phyloP scores from a whole-genome alignment of 805 yeast genomes.

The Tetrapisispora phaffii region DNA sequence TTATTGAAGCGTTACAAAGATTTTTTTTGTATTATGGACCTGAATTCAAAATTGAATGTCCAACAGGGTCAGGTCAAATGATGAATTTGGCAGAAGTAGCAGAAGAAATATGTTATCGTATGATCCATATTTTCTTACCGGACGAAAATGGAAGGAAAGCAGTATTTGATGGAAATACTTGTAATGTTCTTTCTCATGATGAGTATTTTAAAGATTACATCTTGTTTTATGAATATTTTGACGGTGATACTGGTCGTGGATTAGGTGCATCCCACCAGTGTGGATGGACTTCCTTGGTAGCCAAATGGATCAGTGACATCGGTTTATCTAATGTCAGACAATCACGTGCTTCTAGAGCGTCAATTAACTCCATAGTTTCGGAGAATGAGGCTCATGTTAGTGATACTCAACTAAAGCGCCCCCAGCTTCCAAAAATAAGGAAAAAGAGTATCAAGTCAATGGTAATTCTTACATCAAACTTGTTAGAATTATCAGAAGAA shows the following conservation, averaged over 20 bases:
- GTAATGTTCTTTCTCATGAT: slow-evolving; percentile 44
- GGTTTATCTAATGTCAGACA: slow-evolving; percentile 44
- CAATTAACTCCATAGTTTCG: slow-evolving; percentile 5
- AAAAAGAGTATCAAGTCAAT: slow-evolving; percentile 70
- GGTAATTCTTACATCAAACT: slow-evolving; percentile 54
- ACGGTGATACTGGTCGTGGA: slow-evolving; percentile 91
- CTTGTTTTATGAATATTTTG: slow-evolving; percentile 80
- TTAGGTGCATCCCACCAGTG: slow-evolving; percentile 89
- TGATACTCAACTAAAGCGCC: background rate
- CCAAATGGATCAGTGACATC: slow-evolving; percentile 83
- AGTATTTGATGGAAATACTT: background rate
- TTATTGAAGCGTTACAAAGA: slow-evolving; percentile 80
- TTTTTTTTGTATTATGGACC: slow-evolving; percentile 85
- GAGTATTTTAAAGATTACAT: slow-evolving; percentile 64
- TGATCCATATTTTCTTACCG: slow-evolving; percentile 66
- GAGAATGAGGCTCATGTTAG: background rate
- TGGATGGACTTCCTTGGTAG: slow-evolving; percentile 93
- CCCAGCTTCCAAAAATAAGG: slow-evolving; percentile 28
- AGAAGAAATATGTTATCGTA: slow-evolving; percentile 77
- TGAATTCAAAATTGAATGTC: slow-evolving; percentile 75
- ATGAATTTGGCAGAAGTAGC: slow-evolving; percentile 83
- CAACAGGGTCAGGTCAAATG: slow-evolving; percentile 68
- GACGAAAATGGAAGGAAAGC: slow-evolving; percentile 32
- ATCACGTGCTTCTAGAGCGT: background rate
- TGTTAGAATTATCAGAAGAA: slow-evolving; percentile 58